These are phyloP conservation scores for Uronychia setigera DNA, from an alignment of 73 alveolate genomes.

Conservation along the genomic window DNA sequence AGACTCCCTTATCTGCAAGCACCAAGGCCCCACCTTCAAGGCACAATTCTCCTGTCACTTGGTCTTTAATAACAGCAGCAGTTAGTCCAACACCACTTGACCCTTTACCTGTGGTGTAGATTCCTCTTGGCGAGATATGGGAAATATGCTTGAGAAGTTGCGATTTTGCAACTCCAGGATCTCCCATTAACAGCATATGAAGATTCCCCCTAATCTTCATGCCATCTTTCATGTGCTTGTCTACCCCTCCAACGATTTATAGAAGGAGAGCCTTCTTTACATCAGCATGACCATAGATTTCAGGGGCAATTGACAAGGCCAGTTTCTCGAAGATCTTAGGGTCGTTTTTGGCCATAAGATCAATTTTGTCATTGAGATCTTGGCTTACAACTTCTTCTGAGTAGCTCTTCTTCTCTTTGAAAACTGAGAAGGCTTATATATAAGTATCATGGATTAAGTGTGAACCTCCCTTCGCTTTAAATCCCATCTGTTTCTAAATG, in stretches of 20 bases:
- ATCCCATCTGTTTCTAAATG: too few species aligned
- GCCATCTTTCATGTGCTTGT: constrained; percentile 73
- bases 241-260: constrained; percentile 79
- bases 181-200: constrained; percentile 79
- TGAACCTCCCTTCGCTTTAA: constrained; percentile 69
- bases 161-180: constrained; percentile 84
- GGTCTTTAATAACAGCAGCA: constrained; percentile 69
- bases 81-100: constrained; percentile 67
- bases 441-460: constrained; percentile 87
- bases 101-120: constrained; percentile 68
- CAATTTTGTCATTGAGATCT: background rate
- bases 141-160: constrained; percentile 72
- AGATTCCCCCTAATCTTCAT: constrained; percentile 85
- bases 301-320: constrained; percentile 78
- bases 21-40: constrained; percentile 74
- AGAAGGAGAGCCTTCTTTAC: constrained; percentile 78
- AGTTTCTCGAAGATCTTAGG: constrained; percentile 24
- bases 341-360: background rate
- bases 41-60: constrained; percentile 43
- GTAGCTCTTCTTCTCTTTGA: constrained; percentile 88
- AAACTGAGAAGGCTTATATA: constrained; percentile 84
- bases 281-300: constrained; percentile 78
- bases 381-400: constrained; percentile 45
- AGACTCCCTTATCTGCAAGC: constrained; percentile 62
- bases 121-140: constrained; percentile 66